Evolutionary conservation across 805 yeast genomes (phyloP), one percentile per base, ranked within the genome.

Genomic region (Spathaspora hagerdaliae): DNA sequence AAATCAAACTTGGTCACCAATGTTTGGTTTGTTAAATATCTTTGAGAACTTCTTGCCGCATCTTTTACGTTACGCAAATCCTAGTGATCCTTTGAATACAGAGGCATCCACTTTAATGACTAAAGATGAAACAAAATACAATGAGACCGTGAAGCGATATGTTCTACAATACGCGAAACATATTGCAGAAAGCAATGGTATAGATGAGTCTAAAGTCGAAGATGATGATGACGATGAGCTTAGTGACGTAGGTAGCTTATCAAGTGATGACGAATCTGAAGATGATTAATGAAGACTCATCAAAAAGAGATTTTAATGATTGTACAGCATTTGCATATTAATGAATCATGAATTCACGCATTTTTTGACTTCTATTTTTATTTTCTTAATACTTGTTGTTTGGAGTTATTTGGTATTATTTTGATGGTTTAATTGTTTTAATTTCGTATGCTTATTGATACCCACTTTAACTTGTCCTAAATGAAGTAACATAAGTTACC

Each of bases 1-100:
- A 51, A 92, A 92, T 63, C 97, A 92, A 60, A 89, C 98, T 0
- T 92, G 99, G 99, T 87, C 96, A 36, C 98, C 99, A 1, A 87
- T 92, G 89, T 92, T 90, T 71, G 97, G 94, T 45, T 77, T 94
- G 52, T 73, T 83, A 52, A 94, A 94, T 61, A 87, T 92, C 26
- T 88, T 94, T 61, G 98, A 92, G 58, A 84, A 88, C 60, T 94
- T 92, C 69, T 69, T 92, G 48, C 99, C 99, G 6, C 98, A 95
- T 56, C 69, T 92, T 47, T 71, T 92, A 50, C 79, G 91, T 45
- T 94, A 92, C 59, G 97, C 98, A 14, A 92, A 92, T 59, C 92
- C 98, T 1, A 74, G 92, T 11, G 99, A 92, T 63, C 99, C 99
- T 1, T 74, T 92, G 51, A 92, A 92, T 58, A 83, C 90, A 9